Evolutionary conservation across 495 filamentous ascomycete genomes (phyloP).

Genomic region (Xylaria sp.): DNA sequence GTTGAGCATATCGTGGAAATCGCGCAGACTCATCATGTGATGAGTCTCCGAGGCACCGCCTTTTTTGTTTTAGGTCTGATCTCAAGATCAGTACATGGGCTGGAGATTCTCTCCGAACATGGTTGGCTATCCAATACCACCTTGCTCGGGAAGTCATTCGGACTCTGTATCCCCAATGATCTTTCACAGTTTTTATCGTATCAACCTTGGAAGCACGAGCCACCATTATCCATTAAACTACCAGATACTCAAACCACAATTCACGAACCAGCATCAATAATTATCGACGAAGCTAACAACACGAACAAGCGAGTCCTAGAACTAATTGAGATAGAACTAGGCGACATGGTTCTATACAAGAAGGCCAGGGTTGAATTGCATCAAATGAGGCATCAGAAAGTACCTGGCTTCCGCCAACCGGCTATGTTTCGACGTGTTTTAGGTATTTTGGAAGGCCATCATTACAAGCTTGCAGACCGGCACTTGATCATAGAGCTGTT

Average conservation of each 20-base stretch:
- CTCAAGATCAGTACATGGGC: slow-evolving; percentile 88
- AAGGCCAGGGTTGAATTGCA: slow-evolving; percentile 75
- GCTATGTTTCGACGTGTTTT: slow-evolving; percentile 84
- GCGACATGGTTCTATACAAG: slow-evolving; percentile 86
- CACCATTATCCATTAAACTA: slow-evolving; percentile 49
- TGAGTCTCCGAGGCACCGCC: slow-evolving; percentile 92
- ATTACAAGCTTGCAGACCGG: slow-evolving; percentile 83
- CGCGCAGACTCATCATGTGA: slow-evolving; percentile 82
- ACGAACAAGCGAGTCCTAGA: slow-evolving; percentile 76
- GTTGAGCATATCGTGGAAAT: slow-evolving; percentile 85
- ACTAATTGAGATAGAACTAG: slow-evolving; percentile 76
- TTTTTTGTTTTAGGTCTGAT: slow-evolving; percentile 95
- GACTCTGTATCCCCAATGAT: slow-evolving; percentile 82
- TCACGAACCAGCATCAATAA: slow-evolving; percentile 39
- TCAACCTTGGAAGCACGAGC: slow-evolving; percentile 54
- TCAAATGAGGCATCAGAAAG: slow-evolving; percentile 59
- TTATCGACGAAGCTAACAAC: slow-evolving; percentile 45
- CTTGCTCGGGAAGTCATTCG: slow-evolving; percentile 79
- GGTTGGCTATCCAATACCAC: slow-evolving; percentile 94
- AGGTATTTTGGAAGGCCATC: slow-evolving; percentile 84
- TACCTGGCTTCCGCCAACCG: slow-evolving; percentile 74
- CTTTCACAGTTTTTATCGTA: slow-evolving; percentile 77
- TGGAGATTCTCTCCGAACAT: slow-evolving; percentile 82
- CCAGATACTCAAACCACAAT: slow-evolving; percentile 54
- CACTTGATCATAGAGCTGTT: slow-evolving; percentile 93